Conservation (phyloP, 805 yeast genomes). For the Priceomyces haplophilus region DNA sequence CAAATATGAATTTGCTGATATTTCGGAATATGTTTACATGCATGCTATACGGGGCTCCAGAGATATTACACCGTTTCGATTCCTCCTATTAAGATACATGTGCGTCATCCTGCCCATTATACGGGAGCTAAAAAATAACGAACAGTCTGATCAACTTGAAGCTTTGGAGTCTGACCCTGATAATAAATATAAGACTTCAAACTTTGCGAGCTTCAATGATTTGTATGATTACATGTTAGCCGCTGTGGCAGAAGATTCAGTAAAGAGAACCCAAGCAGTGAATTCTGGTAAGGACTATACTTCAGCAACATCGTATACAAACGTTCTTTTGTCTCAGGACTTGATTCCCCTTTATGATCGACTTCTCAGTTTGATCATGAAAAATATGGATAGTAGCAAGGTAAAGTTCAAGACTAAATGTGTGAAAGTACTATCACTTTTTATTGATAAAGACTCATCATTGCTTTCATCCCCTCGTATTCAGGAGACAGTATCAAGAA, state of each 20-base stretch:
- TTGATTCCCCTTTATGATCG: conserved; percentile 46
- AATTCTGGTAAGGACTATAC: conserved; percentile 12
- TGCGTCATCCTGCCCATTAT: conserved; percentile 2
- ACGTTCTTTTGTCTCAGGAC: conserved; percentile 26
- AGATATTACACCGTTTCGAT: conserved; percentile 10
- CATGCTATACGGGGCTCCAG: conserved; percentile 10
- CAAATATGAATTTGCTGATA: conserved; percentile 8
- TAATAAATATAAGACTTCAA: neutral
- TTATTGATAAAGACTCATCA: conserved; percentile 52
- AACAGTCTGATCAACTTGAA: conserved; percentile 4
- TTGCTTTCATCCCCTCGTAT: conserved; percentile 51
- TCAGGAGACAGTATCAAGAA: conserved; percentile 47
- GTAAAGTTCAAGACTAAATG: conserved; percentile 50
- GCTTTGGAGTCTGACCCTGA: conserved; percentile 11
- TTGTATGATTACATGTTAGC: conserved; percentile 6
- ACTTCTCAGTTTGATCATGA: conserved; percentile 48
- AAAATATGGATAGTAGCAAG: conserved; percentile 26
- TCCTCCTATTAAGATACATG: conserved; percentile 14
- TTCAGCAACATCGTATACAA: conserved; percentile 16
- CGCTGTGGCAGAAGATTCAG: conserved; percentile 9
- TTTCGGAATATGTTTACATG: conserved; percentile 14
- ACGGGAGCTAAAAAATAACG: neutral
- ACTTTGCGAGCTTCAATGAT: neutral
- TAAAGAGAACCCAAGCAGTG: conserved; percentile 8
- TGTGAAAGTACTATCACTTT: conserved; percentile 54